Percentiles rank a stretch among this genome's conserved stretches.
Conservation (phyloP, 2,329 filamentous ascomycete species). For the Sporothrix globosa region DNA sequence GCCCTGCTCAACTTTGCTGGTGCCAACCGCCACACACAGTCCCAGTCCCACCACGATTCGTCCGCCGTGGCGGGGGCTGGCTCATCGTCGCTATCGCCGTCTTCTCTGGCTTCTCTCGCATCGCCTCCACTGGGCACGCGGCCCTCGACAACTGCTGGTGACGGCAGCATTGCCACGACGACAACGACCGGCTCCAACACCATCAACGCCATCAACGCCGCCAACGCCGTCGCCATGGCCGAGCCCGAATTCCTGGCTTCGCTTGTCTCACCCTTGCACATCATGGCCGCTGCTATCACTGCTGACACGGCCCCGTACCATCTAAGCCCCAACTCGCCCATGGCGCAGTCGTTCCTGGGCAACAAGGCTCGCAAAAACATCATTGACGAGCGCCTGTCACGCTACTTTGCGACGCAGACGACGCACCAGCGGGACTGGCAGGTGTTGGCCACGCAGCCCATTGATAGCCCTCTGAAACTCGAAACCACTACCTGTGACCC, state of each 20-base stretch:
- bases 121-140: slow-evolving; percentile 2
- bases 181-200: slow-evolving; percentile 8
- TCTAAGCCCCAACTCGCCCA: slow-evolving; percentile 30
- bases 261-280: slow-evolving; percentile 37
- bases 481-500: slow-evolving; percentile 38
- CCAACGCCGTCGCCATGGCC: slow-evolving; percentile 25
- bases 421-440: slow-evolving; percentile 38
- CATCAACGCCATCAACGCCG: slow-evolving; percentile 9
- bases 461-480: slow-evolving; percentile 37
- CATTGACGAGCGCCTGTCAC: slow-evolving; percentile 35
- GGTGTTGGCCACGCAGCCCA: slow-evolving; percentile 36
- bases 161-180: slow-evolving; percentile 16
- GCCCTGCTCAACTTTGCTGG: slow-evolving; percentile 36
- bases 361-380: slow-evolving; percentile 27
- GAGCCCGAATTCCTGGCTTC: slow-evolving; percentile 34
- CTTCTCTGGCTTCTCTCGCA: not conserved
- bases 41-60: slow-evolving; percentile 10
- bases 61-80: not conserved
- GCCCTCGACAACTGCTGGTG: slow-evolving; percentile 8
- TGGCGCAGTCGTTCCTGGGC: slow-evolving; percentile 28
- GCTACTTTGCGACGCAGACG: slow-evolving; percentile 36
- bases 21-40: slow-evolving; percentile 23
- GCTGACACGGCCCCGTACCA: slow-evolving; percentile 34
- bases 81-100: not conserved
- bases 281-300: slow-evolving; percentile 37